Base-by-base conservation (phyloP, 148 eudicot genomes). In the Heliosperma pusillum region DNA sequence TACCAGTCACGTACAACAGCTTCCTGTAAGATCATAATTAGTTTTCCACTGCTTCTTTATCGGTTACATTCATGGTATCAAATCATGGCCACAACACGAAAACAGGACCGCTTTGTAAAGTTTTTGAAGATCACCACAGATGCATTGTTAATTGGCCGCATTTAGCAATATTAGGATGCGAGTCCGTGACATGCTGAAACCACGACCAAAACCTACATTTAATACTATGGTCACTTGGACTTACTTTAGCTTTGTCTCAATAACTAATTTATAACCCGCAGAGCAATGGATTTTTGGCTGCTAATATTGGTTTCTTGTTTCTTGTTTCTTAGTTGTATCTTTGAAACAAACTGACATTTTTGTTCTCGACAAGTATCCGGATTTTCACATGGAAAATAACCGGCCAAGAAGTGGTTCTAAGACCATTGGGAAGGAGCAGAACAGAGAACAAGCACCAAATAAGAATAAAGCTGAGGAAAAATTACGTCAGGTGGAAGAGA, bases 381-480 rank as follows among this genome's bases (percentile, higher is more conserved):
- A 55, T 79, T n/a, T 61, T 78, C 86, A 68, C 74, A 78, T 72
- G 70, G 87, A 84, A 77, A 78, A 74, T 60, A 77, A 70, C 16
- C 68, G 55, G 58, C 33, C 40, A 52, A 85, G 71, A 63, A 69
- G 72, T 74, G 79, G 78, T 73, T 77, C 52, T 66, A 82, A 69
- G 57, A 76, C 44, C 68, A 60, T 72, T 70, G 7, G 70, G 55
- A 71, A 83, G 78, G 80, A 80, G 73, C 80, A 65, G 72, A 77
- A 76, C 42, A 61, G 67, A 60, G 81, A 74, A 57, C 83, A 63
- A 47, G 79, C 56, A 42, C 63, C 75, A 55, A 83, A 78, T 70
- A 85, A 79, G 83, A 88, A 77, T 79, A 82, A 66, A 72, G 76
- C 91, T 15, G 97, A 86, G 76, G 97, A 89, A 74, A 85, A 71